Base-by-base conservation (phyloP, 1,284 basidiomycete species). In the Cutaneotrichosporon sp. region DNA sequence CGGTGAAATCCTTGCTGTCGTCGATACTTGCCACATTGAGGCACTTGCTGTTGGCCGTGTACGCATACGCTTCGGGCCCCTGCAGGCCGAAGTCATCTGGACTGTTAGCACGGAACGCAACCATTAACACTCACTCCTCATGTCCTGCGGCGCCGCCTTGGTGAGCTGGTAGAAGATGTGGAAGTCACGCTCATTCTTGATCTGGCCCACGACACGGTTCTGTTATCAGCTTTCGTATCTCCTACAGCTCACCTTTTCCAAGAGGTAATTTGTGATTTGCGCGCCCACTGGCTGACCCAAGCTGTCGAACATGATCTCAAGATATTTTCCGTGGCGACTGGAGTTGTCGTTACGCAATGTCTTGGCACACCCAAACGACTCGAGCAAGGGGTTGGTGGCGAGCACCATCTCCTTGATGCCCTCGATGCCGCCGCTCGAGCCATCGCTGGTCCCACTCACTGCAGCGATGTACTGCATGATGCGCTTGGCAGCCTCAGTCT, bases 391-490 rank as follows among this genome's bases (percentile, higher is more conserved):
- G 79, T 99, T 99, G 18, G 97, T 99, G 10, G 97, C 97, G 50
- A 99, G 84, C n/a, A 99, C 97, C 97, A 99, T 99, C 76, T 99
- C 95, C 84, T 99, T 98, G 81, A 99, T 95, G 78, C 94, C 90
- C 77, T 96, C 91, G 69, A 99, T 98, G 3, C 79, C 77, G 13
- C 74, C 74, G 16, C 72, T 76, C 7, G 68, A 70, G 73, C 85
- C 88, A 74, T 89, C 89, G 68, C 89, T 86, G 2, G 90, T 89
- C 21, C 78, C 78, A 61, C 91, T 91, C 2, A 99, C 97, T 7
- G 92, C 97, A 13, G 97, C 97, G 70, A 99, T 97, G 79, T 99
- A 99, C 81, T 99, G 95, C 97, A 99, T 99, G 81, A 99, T 99
- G 63, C 94, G 88, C 80, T 97, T 97, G 30, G 95, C 95, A 10